Evolutionary conservation across 2,329 filamentous ascomycete species (phyloP), one percentile per base, ranked within the genome.

Genomic region (Magnaporthiopsis incrustans): DNA sequence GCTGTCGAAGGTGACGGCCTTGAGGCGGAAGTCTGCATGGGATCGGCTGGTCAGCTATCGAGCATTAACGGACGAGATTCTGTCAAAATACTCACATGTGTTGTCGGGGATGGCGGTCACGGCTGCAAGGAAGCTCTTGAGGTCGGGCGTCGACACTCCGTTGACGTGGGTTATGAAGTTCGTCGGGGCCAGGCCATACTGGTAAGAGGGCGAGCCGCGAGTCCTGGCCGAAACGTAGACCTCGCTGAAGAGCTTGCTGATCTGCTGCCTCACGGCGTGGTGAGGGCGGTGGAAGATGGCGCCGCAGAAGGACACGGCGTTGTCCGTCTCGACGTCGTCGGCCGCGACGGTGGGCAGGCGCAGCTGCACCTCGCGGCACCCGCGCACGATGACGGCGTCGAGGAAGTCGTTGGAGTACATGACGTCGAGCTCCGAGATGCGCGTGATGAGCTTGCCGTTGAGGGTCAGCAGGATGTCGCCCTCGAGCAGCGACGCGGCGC

Each of bases 81-180:
- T 11, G 3, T 11, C 33, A 35, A 44, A 57, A 77, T 30, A 30
- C 85, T 76, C 77, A 89, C 87, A 99, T 2, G 92, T 97, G 73
- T 99, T 99, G 71, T 99, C 92, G 0, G 91, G 90, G 70, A 99
- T 97, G 76, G 90, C 88, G 70, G 89, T 86, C 25, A 96, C 92
- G 67, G 92, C 90, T 32, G 81, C 80, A 67, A 98, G 81, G 76
- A 99, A 98, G 3, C 85, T 78, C 70, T 91, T 85, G 11, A 99
- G 81, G 70, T 97, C 89, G 1, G 88, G 89, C 0, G 95, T 98
- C 22, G 90, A 82, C 65, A 90, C 85, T 63, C 92, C 92, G 74
- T 99, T 99, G 70, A 99, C 93, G 67, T 95, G 92, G 0, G 94
- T 96, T 75, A 99, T 91, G 77, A 99, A 99, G 76, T 98, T 99